Evolutionary conservation across 495 filamentous ascomycete species (phyloP), one percentile per base, ranked within the genome.

Genomic region (Cercophora sp.): DNA sequence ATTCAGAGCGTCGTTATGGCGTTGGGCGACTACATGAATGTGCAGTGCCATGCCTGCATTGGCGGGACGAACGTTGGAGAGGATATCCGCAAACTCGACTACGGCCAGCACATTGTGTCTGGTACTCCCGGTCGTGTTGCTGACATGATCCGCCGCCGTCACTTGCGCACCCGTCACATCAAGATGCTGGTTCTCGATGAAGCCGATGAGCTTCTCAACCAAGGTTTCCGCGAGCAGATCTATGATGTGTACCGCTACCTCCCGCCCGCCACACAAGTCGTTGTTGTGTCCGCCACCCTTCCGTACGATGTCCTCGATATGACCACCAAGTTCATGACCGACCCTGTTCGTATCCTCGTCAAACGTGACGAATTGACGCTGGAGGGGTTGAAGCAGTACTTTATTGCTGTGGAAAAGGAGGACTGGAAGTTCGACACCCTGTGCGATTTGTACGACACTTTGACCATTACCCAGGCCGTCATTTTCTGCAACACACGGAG

Each of bases 401-500:
- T 95, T 80, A 98, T 98, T 71, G 93, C 93, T 54, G 93, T 98
- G 45, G 93, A 98, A 80, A 97, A 98, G 82, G 93, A 98, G 70
- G 93, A 97, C 65, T 98, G 94, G 94, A 98, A 98, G 78, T 86
- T 98, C 57, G 93, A 98, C 74, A 98, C 93, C 39, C 89, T 98
- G 25, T 97, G 88, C 66, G 93, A 98, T 73, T 77, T 98, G 52
- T 98, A 98, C 81, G 93, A 98, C 72, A 98, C 93, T 26, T 86
- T 98, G 67, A 98, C 93, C 60, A 98, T 98, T 70, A 98, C 93
- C 51, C 93, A 98, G 73, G 93, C 93, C 54, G 93, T 98, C 70
- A 98, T 98, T 76, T 98, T 98, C 86, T 98, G 93, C 81, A 98
- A 98, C 82, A 98, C 93, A 60, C 87, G 94, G 65, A 82, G 93